Percentiles rank a stretch among this genome's conserved stretches.
These are phyloP conservation scores for Podochytrium sp. DNA, from an alignment of 192 early-diverging fungal genomes.

Conservation along the genomic window DNA sequence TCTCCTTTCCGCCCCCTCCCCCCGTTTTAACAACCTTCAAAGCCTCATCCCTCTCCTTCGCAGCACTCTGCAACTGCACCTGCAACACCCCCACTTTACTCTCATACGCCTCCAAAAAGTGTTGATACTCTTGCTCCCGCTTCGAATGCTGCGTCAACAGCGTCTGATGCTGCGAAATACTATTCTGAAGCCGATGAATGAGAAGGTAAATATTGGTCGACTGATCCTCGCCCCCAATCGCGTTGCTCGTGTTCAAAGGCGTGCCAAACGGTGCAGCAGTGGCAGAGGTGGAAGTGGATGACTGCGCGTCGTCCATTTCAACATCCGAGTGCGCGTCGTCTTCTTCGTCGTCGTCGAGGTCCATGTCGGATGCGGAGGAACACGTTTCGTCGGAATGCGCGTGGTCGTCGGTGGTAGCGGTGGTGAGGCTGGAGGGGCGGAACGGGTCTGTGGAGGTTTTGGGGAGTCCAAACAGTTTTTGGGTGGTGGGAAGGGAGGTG, in stretches of 20 bases:
- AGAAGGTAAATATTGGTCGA: slow-evolving; percentile 44
- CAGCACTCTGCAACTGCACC: slow-evolving; percentile 53
- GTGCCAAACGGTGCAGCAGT: not conserved
- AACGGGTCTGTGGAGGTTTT: not conserved
- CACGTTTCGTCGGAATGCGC: not conserved
- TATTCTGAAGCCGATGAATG: slow-evolving; percentile 52
- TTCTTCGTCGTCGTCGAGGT: not conserved
- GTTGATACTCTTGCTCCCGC: slow-evolving; percentile 51
- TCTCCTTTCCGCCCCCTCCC: slow-evolving; percentile 35
- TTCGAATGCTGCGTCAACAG: slow-evolving; percentile 41
- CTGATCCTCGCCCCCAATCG: slow-evolving; percentile 6
- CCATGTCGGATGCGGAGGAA: not conserved
- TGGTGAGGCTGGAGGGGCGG: not conserved
- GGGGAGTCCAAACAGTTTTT: slow-evolving; percentile 24
- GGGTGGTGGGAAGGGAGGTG: too few species aligned
- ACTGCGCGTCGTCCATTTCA: not conserved
- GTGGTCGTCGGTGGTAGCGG: slow-evolving; percentile 6
- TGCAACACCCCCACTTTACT: slow-evolving; percentile 68
- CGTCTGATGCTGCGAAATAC: slow-evolving; percentile 55
- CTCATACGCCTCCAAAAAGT: slow-evolving; percentile 63
- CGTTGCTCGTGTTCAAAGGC: not conserved
- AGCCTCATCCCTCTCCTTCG: slow-evolving; percentile 68
- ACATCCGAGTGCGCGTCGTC: not conserved
- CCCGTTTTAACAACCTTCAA: slow-evolving; percentile 52
- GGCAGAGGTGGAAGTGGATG: not conserved